Evolutionary conservation across 2,329 filamentous ascomycete genomes (phyloP), one percentile per base, ranked within the genome.

Genomic region (Aspergillus quadricinctus): DNA sequence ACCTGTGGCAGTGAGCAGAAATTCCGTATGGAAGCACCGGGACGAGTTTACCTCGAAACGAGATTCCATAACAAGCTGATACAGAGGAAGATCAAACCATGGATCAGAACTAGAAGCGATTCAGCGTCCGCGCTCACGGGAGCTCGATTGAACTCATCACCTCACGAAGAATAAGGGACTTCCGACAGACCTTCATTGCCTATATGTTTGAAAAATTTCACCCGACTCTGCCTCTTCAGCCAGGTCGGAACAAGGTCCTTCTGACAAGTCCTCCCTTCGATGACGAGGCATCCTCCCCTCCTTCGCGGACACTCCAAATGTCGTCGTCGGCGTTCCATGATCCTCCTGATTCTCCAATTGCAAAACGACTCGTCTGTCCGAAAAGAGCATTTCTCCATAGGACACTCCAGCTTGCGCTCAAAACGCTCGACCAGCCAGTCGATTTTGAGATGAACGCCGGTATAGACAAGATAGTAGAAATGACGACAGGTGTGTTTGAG

Each of bases 381-480:
- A 48, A 78, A 72, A 1, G 70, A 72, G 52, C 75, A 77, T 53
- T 72, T 73, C 57, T 72, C 72, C 68, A 83, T 84, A 4, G 86
- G 88, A 62, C 86, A 88, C 61, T 88, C 83, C 8, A 90, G 79
- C 56, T 87, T 84, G 37, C 85, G 76, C 48, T 76, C 80, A 19
- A 85, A 80, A 11, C 87, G 81, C 62, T 87, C 80, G 57, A 89
- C 77, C 4, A 90, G 77, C 88, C 88, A 90, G 56, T 83, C 81
- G 11, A 90, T 81, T 67, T 89, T 89, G 48, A 89, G 76, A 28
- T 78, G 71, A 29, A 89, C 76, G 37, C 84, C 85, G 0, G 87
- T 90, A 68, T 86, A 80, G 58, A 89, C 85, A 1, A 88, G 72
- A 49, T 70, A 65, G 73, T 85, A 86, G 69, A 90, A 86, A 66